Conservation (phyloP, 2,329 filamentous ascomycete species). For the Chrysosporium queenslandicum region DNA sequence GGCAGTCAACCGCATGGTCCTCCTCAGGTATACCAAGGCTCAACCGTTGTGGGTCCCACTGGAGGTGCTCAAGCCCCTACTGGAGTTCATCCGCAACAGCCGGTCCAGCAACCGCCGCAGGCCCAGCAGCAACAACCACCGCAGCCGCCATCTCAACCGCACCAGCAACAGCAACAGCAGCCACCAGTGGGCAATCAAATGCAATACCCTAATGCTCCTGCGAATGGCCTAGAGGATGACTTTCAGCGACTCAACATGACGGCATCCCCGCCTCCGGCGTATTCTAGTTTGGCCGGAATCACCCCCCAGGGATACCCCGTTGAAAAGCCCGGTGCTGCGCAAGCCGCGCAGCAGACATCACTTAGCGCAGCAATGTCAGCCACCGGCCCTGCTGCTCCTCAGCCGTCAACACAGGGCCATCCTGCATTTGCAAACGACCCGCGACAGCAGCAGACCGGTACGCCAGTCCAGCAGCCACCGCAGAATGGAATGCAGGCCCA, state of each 20-base stretch:
- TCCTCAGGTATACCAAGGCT: conserved; percentile 83
- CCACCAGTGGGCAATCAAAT: conserved; percentile 18
- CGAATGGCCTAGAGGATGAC: conserved; percentile 67
- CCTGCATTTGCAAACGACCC: conserved; percentile 86
- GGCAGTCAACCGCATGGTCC: conserved; percentile 80
- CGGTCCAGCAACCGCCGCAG: conserved; percentile 35
- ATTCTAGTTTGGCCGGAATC: conserved; percentile 59
- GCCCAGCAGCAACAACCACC: conserved; percentile 33
- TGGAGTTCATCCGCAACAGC: conserved; percentile 29
- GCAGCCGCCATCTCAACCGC: conserved; percentile 22
- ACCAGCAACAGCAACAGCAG: too few species aligned
- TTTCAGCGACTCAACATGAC: conserved; percentile 71
- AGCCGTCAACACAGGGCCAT: conserved; percentile 46
- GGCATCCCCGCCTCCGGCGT: conserved; percentile 86
- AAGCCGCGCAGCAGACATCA: conserved; percentile 19
- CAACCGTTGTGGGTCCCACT: conserved; percentile 48
- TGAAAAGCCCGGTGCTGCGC: conserved; percentile 53
- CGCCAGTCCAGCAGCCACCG: background rate
- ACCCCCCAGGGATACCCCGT: conserved; percentile 52
- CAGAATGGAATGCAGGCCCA: conserved; percentile 5
- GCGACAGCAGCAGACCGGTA: conserved; percentile 28
- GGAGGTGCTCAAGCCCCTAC: conserved; percentile 4
- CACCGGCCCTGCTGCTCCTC: conserved; percentile 20
- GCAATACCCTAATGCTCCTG: conserved; percentile 38
- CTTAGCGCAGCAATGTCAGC: conserved; percentile 18